These are phyloP conservation scores for Metschnikowia cubensis DNA, from an alignment of 805 yeast species.

Conservation along the genomic window DNA sequence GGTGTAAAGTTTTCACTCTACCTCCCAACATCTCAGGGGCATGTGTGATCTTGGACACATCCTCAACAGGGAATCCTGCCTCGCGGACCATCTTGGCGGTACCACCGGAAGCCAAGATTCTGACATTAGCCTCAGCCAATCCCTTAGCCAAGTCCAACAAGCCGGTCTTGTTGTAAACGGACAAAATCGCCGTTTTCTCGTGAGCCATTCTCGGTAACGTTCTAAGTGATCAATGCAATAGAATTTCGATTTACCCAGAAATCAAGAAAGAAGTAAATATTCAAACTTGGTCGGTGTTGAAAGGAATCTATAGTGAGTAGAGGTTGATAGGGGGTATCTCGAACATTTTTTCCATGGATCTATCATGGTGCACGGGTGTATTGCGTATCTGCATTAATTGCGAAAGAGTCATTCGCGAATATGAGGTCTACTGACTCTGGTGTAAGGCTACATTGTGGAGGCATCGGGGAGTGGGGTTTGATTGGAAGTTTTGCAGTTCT, in stretches of 20 bases:
- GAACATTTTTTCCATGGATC: constrained; percentile 2
- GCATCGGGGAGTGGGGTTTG: no score
- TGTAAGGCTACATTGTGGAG: not conserved
- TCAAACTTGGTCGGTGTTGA: constrained; percentile 1
- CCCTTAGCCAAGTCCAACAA: constrained; percentile 95
- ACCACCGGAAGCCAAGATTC: constrained; percentile 96
- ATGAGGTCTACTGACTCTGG: not conserved
- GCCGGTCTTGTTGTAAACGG: constrained; percentile 97
- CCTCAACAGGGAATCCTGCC: constrained; percentile 97
- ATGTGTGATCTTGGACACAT: constrained; percentile 90
- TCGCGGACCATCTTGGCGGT: constrained; percentile 92
- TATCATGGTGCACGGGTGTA: constrained; percentile 4
- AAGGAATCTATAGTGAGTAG: constrained; percentile 4
- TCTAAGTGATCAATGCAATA: not conserved
- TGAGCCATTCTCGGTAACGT: constrained; percentile 28
- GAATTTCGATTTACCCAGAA: not conserved
- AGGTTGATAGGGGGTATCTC: constrained; percentile 1
- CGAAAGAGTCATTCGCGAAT: constrained; percentile 4
- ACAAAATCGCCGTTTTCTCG: constrained; percentile 85
- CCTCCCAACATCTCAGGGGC: constrained; percentile 99
- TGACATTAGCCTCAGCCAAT: constrained; percentile 77
- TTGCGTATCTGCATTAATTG: constrained; percentile 2
- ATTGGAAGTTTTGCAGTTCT: no score
- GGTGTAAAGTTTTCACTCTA: constrained; percentile 96
- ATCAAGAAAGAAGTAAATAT: not conserved